A percentile compares a stretch with the other conserved stretches of the same genome.
These are phyloP conservation scores for Yamadazyma mexicana DNA, from an alignment of 1,139 yeast genomes.

Conservation along the genomic window DNA sequence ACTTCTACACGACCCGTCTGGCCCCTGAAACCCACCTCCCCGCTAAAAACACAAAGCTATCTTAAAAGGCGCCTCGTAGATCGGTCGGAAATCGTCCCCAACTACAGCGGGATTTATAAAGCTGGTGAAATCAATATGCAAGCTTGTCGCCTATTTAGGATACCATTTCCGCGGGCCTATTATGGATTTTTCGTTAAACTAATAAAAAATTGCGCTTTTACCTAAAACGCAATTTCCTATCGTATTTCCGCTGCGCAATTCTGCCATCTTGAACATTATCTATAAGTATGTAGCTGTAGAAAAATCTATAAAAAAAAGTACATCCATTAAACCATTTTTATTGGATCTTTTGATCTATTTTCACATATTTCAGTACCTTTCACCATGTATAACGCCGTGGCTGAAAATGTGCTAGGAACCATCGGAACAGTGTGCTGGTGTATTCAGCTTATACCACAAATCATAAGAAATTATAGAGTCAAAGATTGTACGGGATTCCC, in stretches of 20 bases:
- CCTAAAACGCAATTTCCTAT: neutral
- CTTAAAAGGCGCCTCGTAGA: neutral
- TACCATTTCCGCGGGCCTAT: neutral
- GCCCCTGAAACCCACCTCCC: too few relatives aligned
- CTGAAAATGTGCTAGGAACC: slow-evolving; percentile 82
- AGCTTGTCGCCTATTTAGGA: neutral
- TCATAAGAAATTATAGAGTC: slow-evolving; percentile 65
- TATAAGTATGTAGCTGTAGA: too few relatives aligned
- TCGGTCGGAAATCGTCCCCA: too few relatives aligned
- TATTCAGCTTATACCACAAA: slow-evolving; percentile 84
- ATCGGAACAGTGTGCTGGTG: slow-evolving; percentile 92
- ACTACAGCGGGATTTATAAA: too few relatives aligned
- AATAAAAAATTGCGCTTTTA: neutral
- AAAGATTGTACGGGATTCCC: slow-evolving; percentile 87
- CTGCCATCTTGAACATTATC: neutral
- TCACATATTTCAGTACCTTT: too few relatives aligned
- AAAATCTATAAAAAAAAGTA: neutral
- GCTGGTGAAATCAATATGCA: too few relatives aligned
- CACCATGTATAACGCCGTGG: slow-evolving; percentile 33
- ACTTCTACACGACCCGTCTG: too few relatives aligned
- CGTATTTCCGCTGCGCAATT: neutral
- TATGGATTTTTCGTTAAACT: too few relatives aligned
- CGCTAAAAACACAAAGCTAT: too few relatives aligned
- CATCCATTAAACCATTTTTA: too few relatives aligned
- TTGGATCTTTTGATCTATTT: too few relatives aligned